Conservation (phyloP, 768 basidiomycete species). For the Neoboletus subvelutipes region DNA sequence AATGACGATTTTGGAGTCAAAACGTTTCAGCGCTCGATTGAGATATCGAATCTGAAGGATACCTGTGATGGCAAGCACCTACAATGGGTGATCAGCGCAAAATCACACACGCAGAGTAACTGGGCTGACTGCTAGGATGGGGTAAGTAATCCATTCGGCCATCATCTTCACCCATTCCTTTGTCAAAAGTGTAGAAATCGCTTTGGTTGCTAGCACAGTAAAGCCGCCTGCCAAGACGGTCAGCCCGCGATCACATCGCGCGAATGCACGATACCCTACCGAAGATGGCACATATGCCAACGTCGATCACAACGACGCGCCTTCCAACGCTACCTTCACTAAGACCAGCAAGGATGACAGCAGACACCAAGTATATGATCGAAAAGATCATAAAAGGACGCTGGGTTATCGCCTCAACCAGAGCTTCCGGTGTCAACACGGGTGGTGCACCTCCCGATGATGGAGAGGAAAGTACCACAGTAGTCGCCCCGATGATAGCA, state of each 20-base stretch:
- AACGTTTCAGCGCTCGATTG: constrained; percentile 86
- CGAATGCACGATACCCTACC: constrained; percentile 41
- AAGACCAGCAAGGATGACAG: constrained; percentile 58
- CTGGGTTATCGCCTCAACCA: constrained; percentile 69
- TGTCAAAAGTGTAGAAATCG: constrained; percentile 82
- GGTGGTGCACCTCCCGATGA: constrained; percentile 58
- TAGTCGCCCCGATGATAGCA: constrained; percentile 85
- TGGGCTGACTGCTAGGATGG: constrained; percentile 60
- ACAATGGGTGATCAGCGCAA: constrained; percentile 9
- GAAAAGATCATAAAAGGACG: constrained; percentile 77
- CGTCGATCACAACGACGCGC: constrained; percentile 76
- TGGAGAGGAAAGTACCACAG: constrained; percentile 84
- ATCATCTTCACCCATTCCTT: constrained; percentile 76
- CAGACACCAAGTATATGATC: constrained; percentile 55
- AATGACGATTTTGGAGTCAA: constrained; percentile 93
- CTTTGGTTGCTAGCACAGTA: constrained; percentile 93
- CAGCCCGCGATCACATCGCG: not conserved
- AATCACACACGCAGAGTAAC: not conserved
- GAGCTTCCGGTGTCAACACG: constrained; percentile 60
- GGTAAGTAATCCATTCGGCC: constrained; percentile 79
- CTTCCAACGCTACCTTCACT: constrained; percentile 65
- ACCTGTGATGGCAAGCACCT: constrained; percentile 74
- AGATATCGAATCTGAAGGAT: constrained; percentile 83
- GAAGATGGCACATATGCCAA: constrained; percentile 85
- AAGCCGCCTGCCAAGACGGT: constrained; percentile 64